Percentiles rank a stretch among this genome's conserved stretches.
Conservation (phyloP, 176 grass and related monocot species). For the Eleusine coracana region DNA sequence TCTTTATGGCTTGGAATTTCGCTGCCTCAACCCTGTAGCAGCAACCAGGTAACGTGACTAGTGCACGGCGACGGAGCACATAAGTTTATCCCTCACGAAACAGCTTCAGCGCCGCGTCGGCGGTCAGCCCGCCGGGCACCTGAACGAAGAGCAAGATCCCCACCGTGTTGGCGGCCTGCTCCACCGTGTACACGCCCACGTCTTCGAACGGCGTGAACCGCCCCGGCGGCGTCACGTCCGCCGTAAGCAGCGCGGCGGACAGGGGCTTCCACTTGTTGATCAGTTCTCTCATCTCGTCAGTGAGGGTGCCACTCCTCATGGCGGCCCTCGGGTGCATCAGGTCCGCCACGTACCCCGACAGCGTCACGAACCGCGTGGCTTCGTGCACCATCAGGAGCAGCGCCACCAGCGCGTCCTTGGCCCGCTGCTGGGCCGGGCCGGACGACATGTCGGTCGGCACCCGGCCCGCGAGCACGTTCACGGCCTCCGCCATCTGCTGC, state of each 20-base stretch:
- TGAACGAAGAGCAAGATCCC: too few species aligned
- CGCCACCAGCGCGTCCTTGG: background rate
- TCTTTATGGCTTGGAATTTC: too few species aligned
- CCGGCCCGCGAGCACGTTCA: conserved; percentile 14
- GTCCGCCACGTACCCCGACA: background rate
- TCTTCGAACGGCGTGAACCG: background rate
- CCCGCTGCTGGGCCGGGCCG: background rate
- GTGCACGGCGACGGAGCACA: too few species aligned
- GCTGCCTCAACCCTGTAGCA: too few species aligned
- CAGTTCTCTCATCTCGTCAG: conserved; percentile 15
- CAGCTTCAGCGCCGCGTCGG: too few species aligned
- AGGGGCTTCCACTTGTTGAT: background rate
- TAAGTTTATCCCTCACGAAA: too few species aligned
- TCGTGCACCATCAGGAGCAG: conserved; percentile 45
- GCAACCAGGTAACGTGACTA: too few species aligned
- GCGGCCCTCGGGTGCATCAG: too few species aligned
- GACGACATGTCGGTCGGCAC: background rate
- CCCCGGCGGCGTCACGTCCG: background rate
- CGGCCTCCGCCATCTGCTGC: background rate
- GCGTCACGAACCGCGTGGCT: conserved; percentile 13
- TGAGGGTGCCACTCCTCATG: conserved; percentile 11
- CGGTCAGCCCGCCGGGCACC: too few species aligned
- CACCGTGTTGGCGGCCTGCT: too few species aligned
- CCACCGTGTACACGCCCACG: background rate
- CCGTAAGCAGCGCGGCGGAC: background rate